Base-by-base conservation (phyloP, 2,329 filamentous ascomycete genomes). In the Epichloe gansuensis region DNA sequence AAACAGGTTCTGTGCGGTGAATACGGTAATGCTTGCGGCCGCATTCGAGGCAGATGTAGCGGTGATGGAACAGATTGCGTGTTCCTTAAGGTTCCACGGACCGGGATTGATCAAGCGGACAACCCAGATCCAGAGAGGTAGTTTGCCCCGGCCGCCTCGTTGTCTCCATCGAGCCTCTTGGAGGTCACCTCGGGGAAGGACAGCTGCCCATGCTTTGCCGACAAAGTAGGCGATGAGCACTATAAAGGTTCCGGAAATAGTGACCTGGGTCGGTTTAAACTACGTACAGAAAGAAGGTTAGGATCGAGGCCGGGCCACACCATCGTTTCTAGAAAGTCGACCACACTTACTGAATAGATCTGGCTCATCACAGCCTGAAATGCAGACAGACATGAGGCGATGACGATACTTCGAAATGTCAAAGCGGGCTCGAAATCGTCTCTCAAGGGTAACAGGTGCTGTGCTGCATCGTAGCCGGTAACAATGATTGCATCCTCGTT, bases 331-430 rank as follows among this genome's bases (percentile, higher is more conserved):
- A 13, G 9, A 9, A 37, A 37, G 28, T 35, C 4, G 17, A n/a
- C 15, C 15, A 13, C 1, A 31, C 38, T 61, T 53, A 78, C 76
- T 13, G 60, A 62, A 56, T 81, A 81, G 46, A 81, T 80, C 60
- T 79, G 75, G 49, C 65, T 69, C 73, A 81, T 77, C 44, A 75
- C 72, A 25, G 76, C 73, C 56, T 79, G 75, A 58, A 81, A 80
- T 11, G 69, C 71, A 0, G 76, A 69, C 4, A 81, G 68, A 2
- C 61, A 56, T 0, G 74, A 74, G 2, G 75, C 74, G 46, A 81
- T 56, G 39, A 80, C 58, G 5, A 81, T 54, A 49, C 74, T 72
- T 41, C 78, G 74, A 54, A 81, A 76, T 0, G 76, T 81, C 56
- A 81, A 58, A 3, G 75, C 65, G 1, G 63, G 62, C 31, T 81